These are phyloP conservation scores for Primulina huaijiensis DNA, from an alignment of 257 asterid species.

Conservation along the genomic window DNA sequence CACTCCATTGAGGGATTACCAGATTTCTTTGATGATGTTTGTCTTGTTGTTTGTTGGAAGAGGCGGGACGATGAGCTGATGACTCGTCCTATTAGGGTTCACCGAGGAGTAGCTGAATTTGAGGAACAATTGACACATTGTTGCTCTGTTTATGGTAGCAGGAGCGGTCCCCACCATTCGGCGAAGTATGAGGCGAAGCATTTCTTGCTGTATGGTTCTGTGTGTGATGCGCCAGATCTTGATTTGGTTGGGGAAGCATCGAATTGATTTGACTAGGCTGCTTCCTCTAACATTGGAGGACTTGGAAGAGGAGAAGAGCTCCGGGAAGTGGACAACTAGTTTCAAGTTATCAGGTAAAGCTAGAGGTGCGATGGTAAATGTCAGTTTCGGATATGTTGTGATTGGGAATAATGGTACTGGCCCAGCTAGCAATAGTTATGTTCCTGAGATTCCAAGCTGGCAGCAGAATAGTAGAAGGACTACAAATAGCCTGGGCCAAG, in stretches of 20 bases:
- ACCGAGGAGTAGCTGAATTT: constrained; percentile 63
- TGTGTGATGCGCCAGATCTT: constrained; percentile 62
- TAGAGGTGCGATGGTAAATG: constrained; percentile 69
- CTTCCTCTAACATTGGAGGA: constrained; percentile 93
- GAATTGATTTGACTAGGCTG: constrained; percentile 80
- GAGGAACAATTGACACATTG: constrained; percentile 73
- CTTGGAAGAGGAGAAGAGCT: constrained; percentile 77
- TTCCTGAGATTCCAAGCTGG: constrained; percentile 29
- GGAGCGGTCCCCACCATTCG: constrained; percentile 79
- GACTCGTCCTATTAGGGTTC: constrained; percentile 60
- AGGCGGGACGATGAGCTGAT: constrained; percentile 70
- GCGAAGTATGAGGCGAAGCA: constrained; percentile 87
- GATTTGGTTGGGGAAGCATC: constrained; percentile 94
- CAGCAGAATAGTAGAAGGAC: constrained; percentile 39
- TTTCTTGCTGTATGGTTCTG: constrained; percentile 68
- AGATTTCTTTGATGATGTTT: constrained; percentile 44
- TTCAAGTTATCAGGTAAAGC: constrained; percentile 82
- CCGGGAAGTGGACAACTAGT: constrained; percentile 95
- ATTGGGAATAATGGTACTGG: constrained; percentile 41
- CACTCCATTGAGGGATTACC: constrained; percentile 83
- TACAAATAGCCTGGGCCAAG: constrained; percentile 26
- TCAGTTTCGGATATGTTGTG: constrained; percentile 70
- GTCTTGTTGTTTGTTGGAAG: constrained; percentile 81
- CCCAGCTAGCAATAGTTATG: constrained; percentile 27
- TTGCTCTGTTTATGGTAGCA: constrained; percentile 71